Evolutionary conservation across 805 yeast genomes (phyloP), one percentile per base, ranked within the genome.

Genomic region (Metschnikowia koreensis): DNA sequence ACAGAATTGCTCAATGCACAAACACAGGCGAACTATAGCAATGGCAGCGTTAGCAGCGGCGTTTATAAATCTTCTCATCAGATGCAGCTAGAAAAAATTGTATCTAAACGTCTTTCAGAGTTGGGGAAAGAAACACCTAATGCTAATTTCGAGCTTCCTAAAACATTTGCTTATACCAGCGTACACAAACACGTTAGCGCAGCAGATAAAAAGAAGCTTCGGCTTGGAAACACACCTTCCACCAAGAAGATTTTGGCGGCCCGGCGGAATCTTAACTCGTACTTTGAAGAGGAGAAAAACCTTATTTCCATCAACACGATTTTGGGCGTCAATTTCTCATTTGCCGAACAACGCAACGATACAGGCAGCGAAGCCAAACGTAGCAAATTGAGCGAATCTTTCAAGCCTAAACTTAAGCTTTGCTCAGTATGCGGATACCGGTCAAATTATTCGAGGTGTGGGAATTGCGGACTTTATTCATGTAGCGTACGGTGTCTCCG

Each of bases 221-320:
- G 76, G 46, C 59, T 68, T 28, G 79, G 79, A 5, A 73, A 72
- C 48, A 74, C 79, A 13, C 78, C 78, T 8, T 63, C 75, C 11
- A 72, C 79, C 4, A 74, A 74, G 59, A 66, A 63, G 45, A 73
- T 75, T 16, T 56, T 75, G 31, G 70, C 77, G 28, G 77, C 79
- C 0, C 61, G 73, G 33, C 62, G 79, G 38, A 75, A 73, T 59
- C 67, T 75, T 57, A 73, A 70, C 51, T 70, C 68, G 67, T 74
- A 74, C 54, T 74, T 74, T 51, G 79, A 75, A 59, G 79, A 75
- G 55, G 79, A 75, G 53, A 61, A 76, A 31, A 74, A 75, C 60
- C 64, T 73, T 57, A 70, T 75, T 10, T 66, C 76, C 22, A 66
- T 74, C 46, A 75, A 75, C 57, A 61, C 76, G 31, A 74, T 75